These are phyloP conservation scores for Sclerotinia glacialis DNA, from an alignment of 2,329 filamentous ascomycete genomes.

Conservation along the genomic window DNA sequence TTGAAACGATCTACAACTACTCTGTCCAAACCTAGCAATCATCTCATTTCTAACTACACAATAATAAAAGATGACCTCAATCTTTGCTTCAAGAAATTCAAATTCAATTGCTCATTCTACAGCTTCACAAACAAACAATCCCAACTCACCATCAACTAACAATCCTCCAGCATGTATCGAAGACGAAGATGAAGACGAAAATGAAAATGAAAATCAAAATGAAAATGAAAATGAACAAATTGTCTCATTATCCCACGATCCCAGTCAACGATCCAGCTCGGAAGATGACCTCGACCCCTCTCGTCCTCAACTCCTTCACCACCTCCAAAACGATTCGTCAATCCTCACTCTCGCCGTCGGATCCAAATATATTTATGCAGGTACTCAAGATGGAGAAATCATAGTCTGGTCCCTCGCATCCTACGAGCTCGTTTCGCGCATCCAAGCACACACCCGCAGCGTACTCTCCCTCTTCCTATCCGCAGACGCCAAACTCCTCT, in stretches of 20 bases:
- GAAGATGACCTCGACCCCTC: conserved; percentile 23
- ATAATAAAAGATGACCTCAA: conserved; percentile 22
- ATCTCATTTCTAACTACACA: background rate
- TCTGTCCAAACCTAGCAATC: background rate
- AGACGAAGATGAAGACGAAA: background rate
- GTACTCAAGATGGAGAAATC: conserved; percentile 91
- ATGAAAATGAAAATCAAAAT: too few relatives aligned
- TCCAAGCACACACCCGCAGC: conserved; percentile 88
- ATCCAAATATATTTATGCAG: conserved; percentile 79
- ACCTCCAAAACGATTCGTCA: conserved; percentile 72
- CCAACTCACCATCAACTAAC: background rate
- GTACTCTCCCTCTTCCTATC: conserved; percentile 83
- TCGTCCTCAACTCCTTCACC: conserved; percentile 66
- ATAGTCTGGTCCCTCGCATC: conserved; percentile 86
- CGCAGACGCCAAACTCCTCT: conserved; percentile 68
- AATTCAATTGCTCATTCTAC: background rate
- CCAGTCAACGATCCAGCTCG: conserved; percentile 18
- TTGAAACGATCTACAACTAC: too few relatives aligned
- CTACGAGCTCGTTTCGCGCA: conserved; percentile 73
- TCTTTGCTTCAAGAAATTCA: conserved; percentile 14
- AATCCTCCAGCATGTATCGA: conserved; percentile 6
- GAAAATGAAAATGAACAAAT: conserved; percentile 14
- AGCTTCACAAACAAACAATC: background rate
- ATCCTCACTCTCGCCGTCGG: conserved; percentile 82
- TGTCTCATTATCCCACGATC: background rate